Percentiles rank a stretch among this genome's conserved stretches.
These are phyloP conservation scores for Pseudogymnoascus sp. DNA, from an alignment of 2,329 filamentous ascomycete species.

Conservation along the genomic window DNA sequence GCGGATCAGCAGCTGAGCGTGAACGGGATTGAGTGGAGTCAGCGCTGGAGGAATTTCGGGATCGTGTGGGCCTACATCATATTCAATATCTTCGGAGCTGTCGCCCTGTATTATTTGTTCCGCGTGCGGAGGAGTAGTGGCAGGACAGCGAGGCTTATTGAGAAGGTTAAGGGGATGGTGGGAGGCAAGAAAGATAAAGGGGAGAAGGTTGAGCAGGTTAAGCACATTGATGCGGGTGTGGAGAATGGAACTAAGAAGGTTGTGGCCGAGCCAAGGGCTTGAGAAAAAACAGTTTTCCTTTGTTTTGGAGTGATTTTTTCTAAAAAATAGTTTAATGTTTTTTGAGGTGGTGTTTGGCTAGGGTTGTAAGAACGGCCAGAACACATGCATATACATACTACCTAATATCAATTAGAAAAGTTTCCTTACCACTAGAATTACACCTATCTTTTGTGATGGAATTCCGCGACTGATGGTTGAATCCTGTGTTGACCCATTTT, in stretches of 20 bases:
- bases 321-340: neutral
- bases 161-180: slow-evolving; percentile 1
- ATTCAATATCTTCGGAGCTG: slow-evolving; percentile 47
- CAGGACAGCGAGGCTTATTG: neutral
- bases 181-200: neutral
- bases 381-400: neutral
- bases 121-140: slow-evolving; percentile 26
- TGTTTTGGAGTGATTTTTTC: neutral
- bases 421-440: neutral
- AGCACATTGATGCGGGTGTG: neutral
- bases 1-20: slow-evolving; percentile 43
- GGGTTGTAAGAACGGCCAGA: neutral
- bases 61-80: slow-evolving; percentile 51
- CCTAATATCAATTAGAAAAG: neutral
- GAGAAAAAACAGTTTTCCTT: neutral
- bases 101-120: slow-evolving; percentile 46
- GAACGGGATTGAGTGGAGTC: slow-evolving; percentile 45
- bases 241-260: slow-evolving; percentile 5
- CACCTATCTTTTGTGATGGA: neutral
- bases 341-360: neutral
- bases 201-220: neutral
- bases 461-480: neutral
- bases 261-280: neutral
- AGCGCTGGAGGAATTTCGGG: slow-evolving; percentile 64
- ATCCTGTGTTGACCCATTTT: neutral